A percentile compares a stretch with the other conserved stretches of the same genome.
Evolutionary conservation across 306 rosid genomes (phyloP).

Genomic region (Datisca glomerata): DNA sequence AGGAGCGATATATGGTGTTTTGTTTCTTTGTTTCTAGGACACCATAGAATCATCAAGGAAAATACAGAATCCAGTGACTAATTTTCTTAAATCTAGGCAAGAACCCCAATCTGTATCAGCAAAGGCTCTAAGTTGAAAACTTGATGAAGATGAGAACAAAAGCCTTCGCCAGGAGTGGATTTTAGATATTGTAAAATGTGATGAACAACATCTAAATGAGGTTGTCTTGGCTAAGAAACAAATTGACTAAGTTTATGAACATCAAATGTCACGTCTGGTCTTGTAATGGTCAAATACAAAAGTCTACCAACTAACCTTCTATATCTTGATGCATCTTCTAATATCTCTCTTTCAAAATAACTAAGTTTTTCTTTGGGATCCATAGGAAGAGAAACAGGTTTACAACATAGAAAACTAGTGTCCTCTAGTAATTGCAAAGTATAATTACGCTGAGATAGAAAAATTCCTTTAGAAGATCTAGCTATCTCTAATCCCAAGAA

Average conservation of each 20-base stretch:
- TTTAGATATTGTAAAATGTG: not conserved
- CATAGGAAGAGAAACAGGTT: not conserved
- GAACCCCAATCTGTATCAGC: too few species aligned
- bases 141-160: not conserved
- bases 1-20: too few species aligned
- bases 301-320: not conserved
- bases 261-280: not conserved
- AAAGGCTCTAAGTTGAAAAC: too few species aligned
- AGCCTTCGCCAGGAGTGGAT: not conserved
- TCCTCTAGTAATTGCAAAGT: not conserved
- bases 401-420: not conserved
- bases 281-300: not conserved
- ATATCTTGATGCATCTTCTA: too few species aligned
- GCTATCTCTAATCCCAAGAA: too few species aligned
- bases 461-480: too few species aligned
- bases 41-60: too few species aligned
- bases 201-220: not conserved
- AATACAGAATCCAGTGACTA: too few species aligned
- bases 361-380: too few species aligned
- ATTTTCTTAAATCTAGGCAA: too few species aligned
- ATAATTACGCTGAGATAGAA: not conserved
- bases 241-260: not conserved
- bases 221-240: not conserved
- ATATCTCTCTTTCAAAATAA: too few species aligned
- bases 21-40: too few species aligned